Conservation (phyloP, 2,329 filamentous ascomycete genomes). For the Alternaria conjuncta region DNA sequence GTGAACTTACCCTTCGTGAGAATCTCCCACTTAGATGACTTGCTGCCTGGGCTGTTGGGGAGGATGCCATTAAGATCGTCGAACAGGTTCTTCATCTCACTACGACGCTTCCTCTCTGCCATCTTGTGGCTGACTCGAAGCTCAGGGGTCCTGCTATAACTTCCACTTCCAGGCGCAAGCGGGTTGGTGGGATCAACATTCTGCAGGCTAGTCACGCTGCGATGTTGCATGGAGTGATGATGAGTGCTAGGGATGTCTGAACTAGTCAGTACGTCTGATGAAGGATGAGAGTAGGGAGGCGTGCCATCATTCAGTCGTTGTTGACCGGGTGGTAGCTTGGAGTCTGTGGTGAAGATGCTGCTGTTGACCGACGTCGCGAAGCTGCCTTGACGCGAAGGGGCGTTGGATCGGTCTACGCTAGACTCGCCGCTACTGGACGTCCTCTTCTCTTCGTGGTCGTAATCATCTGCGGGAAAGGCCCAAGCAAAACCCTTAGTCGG, state of each 20-base stretch:
- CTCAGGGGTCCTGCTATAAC: conserved; percentile 83
- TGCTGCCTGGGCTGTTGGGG: conserved; percentile 80
- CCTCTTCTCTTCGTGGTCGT: conserved; percentile 61
- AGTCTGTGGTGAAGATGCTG: conserved; percentile 79
- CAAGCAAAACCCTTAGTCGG: conserved; percentile 83
- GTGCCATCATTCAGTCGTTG: conserved; percentile 71
- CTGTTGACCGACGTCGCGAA: conserved; percentile 79
- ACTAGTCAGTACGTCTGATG: conserved; percentile 28
- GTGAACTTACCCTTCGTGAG: conserved; percentile 75
- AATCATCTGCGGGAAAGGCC: conserved; percentile 76
- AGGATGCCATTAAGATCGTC: conserved; percentile 79
- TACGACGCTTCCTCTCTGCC: conserved; percentile 80
- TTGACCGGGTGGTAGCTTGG: conserved; percentile 73
- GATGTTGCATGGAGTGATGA: conserved; percentile 78
- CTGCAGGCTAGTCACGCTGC: conserved; percentile 70
- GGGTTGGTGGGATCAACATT: conserved; percentile 64
- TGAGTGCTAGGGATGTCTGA: conserved; percentile 60
- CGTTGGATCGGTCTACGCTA: conserved; percentile 57
- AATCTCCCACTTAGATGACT: conserved; percentile 90
- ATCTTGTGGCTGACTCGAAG: conserved; percentile 84
- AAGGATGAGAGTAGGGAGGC: conserved; percentile 15
- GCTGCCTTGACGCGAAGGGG: conserved; percentile 75
- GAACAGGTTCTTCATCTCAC: conserved; percentile 88
- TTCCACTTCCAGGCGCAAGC: conserved; percentile 65
- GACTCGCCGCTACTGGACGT: conserved; percentile 57